Conservation (phyloP, 345 rosid genomes). For the Cardiospermum halicacabum region DNA sequence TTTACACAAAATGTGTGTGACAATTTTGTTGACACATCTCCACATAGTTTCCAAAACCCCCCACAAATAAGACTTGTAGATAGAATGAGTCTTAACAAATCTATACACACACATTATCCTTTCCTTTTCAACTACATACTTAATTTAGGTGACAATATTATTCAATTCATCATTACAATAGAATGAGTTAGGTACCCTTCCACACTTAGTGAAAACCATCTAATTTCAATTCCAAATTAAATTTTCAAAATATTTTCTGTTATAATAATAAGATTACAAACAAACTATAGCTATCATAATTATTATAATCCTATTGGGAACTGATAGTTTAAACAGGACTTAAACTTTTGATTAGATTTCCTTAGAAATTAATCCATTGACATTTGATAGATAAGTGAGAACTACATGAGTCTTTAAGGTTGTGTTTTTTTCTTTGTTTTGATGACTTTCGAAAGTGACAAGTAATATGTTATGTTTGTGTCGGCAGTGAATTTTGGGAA, state of each 20-base stretch:
- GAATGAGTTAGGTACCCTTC: slow-evolving; percentile 30
- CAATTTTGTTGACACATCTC: too few relatives aligned
- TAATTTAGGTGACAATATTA: slow-evolving; percentile 23
- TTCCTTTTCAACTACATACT: background rate
- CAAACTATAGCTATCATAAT: background rate
- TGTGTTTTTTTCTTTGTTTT: slow-evolving; percentile 3
- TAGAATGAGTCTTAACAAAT: too few relatives aligned
- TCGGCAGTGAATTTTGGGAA: slow-evolving; percentile 10
- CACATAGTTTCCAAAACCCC: too few relatives aligned
- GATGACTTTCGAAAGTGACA: slow-evolving; percentile 13
- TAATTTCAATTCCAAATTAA: background rate
- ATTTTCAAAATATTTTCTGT: too few relatives aligned
- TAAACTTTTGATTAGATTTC: slow-evolving; percentile 5
- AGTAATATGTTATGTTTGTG: slow-evolving; percentile 5
- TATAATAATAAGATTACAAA: background rate
- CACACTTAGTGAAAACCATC: slow-evolving; percentile 3
- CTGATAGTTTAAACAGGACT: slow-evolving; percentile 7
- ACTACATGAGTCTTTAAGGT: slow-evolving; percentile 15
- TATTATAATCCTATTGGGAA: background rate
- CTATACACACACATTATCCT: background rate
- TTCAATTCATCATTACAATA: slow-evolving; percentile 16
- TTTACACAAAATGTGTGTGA: background rate
- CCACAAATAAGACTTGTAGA: too few relatives aligned
- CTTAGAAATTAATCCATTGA: slow-evolving; percentile 32
- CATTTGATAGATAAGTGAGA: slow-evolving; percentile 29